A percentile compares a stretch with the other conserved stretches of the same genome.
These are phyloP conservation scores for Pseudoneurospora amorphoporcata DNA, from an alignment of 495 filamentous ascomycete species.

Conservation along the genomic window DNA sequence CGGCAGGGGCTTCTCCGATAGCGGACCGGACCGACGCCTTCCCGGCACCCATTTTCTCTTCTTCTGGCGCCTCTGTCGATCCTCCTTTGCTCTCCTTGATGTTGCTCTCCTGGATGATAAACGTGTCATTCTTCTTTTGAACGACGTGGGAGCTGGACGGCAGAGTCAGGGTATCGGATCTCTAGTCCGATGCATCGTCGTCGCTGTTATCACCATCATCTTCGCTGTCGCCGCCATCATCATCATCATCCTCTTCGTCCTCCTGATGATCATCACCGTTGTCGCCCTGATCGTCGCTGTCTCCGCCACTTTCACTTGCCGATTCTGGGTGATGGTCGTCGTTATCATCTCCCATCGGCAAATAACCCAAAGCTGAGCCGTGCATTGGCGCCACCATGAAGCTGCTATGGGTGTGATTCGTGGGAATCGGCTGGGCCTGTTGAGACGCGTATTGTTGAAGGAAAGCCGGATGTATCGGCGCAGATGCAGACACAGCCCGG, in stretches of 20 bases:
- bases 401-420: background rate
- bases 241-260: background rate
- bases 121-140: background rate
- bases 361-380: background rate
- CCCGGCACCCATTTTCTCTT: background rate
- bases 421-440: background rate
- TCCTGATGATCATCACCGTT: background rate
- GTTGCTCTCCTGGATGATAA: background rate
- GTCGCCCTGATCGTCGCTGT: background rate
- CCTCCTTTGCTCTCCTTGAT: background rate
- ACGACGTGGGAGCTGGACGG: background rate
- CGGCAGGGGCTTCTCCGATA: background rate
- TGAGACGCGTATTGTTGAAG: background rate
- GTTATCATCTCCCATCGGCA: background rate
- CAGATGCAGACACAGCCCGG: background rate
- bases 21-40: background rate
- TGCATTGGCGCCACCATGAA: background rate
- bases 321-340: background rate
- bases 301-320: background rate
- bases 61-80: background rate
- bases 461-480: background rate
- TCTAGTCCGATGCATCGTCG: background rate
- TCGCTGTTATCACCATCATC: background rate
- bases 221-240: background rate
- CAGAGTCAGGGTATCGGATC: background rate